A percentile compares a stretch with the other conserved stretches of the same genome.
Evolutionary conservation across 2,329 filamentous ascomycete species (phyloP).

Genomic region (Leptographium wingfieldii): DNA sequence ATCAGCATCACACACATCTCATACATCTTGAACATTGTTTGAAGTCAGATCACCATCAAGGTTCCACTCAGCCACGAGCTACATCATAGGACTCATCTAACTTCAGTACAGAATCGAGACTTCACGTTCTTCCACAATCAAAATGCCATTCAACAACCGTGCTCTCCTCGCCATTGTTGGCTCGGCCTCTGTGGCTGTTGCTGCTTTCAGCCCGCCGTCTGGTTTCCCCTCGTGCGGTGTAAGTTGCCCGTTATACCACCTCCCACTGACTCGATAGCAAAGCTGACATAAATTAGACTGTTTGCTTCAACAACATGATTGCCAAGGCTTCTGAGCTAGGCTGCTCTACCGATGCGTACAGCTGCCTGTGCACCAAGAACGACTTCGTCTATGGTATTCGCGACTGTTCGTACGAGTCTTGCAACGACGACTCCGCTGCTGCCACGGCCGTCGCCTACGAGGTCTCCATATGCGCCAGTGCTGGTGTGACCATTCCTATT

Average conservation of each 20-base stretch:
- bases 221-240: conserved; percentile 40
- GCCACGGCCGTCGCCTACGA: conserved; percentile 26
- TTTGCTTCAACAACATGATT: conserved; percentile 40
- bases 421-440: conserved; percentile 22
- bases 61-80: neutral
- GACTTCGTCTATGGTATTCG: conserved; percentile 37
- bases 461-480: conserved; percentile 24
- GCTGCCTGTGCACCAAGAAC: conserved; percentile 33
- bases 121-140: conserved; percentile 44
- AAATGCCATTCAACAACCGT: conserved; percentile 24
- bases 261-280: neutral
- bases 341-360: conserved; percentile 27
- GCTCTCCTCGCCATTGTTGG: conserved; percentile 24
- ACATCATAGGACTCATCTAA: neutral
- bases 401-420: conserved; percentile 36
- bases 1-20: neutral
- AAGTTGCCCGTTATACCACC: conserved; percentile 19
- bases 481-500: conserved; percentile 24
- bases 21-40: neutral
- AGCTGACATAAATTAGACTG: conserved; percentile 22
- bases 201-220: conserved; percentile 25
- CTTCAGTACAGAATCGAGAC: neutral
- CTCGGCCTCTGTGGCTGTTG: conserved; percentile 23
- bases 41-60: neutral
- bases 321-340: conserved; percentile 29